Percentiles rank a stretch among this genome's conserved stretches.
Evolutionary conservation across 805 yeast species (phyloP).

Genomic region (Candida argentea): DNA sequence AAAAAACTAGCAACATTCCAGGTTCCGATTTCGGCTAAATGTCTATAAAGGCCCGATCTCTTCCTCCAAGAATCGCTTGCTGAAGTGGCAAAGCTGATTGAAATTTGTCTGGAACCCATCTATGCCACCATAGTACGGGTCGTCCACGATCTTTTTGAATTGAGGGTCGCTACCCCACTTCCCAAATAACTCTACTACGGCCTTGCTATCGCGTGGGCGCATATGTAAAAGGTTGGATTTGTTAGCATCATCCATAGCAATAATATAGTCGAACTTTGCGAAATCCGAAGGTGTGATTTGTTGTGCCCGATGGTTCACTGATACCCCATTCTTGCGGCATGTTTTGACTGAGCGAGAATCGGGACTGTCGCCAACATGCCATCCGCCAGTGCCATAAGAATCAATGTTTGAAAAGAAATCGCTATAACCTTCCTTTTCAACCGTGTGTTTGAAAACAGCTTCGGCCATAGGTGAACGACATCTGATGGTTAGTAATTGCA

Average conservation of each 20-base stretch:
- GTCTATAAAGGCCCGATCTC: conserved; percentile 30
- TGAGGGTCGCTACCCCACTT: conserved; percentile 53
- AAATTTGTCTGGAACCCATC: conserved; percentile 77
- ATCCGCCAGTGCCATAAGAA: conserved; percentile 83
- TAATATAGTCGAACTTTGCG: conserved; percentile 50
- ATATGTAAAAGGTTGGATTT: conserved; percentile 37
- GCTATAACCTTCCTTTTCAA: conserved; percentile 37
- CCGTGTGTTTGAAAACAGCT: conserved; percentile 69
- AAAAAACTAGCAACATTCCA: too few species aligned
- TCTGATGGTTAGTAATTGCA: conserved; percentile 23
- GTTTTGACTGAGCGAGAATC: conserved; percentile 64
- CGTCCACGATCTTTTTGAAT: conserved; percentile 56
- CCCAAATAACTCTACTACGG: conserved; percentile 61
- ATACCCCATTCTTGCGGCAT: conserved; percentile 62
- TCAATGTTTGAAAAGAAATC: conserved; percentile 50
- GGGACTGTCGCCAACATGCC: conserved; percentile 75
- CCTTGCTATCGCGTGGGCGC: conserved; percentile 41
- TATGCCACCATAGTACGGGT: conserved; percentile 87
- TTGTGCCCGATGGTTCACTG: conserved; percentile 68
- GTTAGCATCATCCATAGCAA: conserved; percentile 65
- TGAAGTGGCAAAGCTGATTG: conserved; percentile 64
- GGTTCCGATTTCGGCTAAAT: too few species aligned
- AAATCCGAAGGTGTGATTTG: conserved; percentile 46
- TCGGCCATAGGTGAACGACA: conserved; percentile 99
- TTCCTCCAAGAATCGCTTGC: conserved; percentile 52